These are phyloP conservation scores for Glycyrrhiza uralensis DNA, from an alignment of 306 rosid genomes.

Conservation along the genomic window DNA sequence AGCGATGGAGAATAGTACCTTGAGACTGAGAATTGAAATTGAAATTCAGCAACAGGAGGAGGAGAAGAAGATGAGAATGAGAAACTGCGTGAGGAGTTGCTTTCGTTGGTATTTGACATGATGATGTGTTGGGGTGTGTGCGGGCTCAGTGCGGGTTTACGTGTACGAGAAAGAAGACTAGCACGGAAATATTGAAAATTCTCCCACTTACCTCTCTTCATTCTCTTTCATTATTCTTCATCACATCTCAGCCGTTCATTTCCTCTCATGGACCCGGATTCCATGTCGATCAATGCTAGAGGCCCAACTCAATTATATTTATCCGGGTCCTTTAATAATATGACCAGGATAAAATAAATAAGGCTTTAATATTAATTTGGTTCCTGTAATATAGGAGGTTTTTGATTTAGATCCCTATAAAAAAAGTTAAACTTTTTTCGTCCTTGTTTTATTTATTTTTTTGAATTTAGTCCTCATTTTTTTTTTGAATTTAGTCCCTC, in stretches of 20 bases:
- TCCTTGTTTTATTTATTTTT: no score
- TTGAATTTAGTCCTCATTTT: no score
- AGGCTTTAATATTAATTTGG: no score
- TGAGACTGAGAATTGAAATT: conserved; percentile 25
- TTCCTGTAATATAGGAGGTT: no score
- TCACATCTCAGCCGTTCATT: conserved; percentile 9
- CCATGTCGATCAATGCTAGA: neutral
- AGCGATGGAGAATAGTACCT: neutral
- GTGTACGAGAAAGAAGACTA: conserved; percentile 32
- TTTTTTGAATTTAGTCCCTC: no score
- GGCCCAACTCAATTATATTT: neutral
- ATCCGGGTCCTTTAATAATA: no score
- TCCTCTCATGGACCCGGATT: neutral
- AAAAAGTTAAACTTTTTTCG: no score
- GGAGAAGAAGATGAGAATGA: conserved; percentile 25
- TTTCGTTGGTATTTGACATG: no score
- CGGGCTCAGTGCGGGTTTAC: conserved; percentile 26
- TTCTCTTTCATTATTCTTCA: neutral
- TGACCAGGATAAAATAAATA: no score
- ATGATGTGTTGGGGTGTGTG: no score
- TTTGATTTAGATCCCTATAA: no score
- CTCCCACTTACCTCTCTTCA: neutral
- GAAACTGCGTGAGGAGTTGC: conserved; percentile 2
- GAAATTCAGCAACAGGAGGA: conserved; percentile 14
- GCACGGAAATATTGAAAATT: conserved; percentile 33